A percentile compares a stretch with the other conserved stretches of the same genome.
These are phyloP conservation scores for Hypholoma sublateritium DNA, from an alignment of 768 basidiomycete species.

Conservation along the genomic window DNA sequence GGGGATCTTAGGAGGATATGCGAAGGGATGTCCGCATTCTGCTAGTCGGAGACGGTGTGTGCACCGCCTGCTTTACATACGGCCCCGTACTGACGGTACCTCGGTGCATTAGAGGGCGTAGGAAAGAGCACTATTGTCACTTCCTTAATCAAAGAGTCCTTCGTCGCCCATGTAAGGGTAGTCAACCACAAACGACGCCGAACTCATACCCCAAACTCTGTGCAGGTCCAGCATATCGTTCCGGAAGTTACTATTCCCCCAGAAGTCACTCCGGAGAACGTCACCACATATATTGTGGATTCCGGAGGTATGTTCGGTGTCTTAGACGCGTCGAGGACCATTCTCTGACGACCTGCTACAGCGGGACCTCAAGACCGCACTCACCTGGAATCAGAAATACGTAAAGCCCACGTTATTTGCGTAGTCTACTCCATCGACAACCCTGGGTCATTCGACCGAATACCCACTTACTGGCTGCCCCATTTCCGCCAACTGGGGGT, in stretches of 20 bases:
- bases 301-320: slow-evolving; percentile 73
- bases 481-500: slow-evolving; percentile 93
- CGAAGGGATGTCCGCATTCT: slow-evolving; percentile 92
- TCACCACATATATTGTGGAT: slow-evolving; percentile 97
- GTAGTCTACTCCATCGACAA: slow-evolving; percentile 98
- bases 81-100: slow-evolving; percentile 12
- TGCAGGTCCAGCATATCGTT: slow-evolving; percentile 89
- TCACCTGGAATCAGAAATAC: slow-evolving; percentile 92
- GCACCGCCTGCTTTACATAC: neutral
- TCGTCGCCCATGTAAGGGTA: slow-evolving; percentile 74
- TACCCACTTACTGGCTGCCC: slow-evolving; percentile 98
- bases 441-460: slow-evolving; percentile 93
- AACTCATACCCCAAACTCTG: neutral
- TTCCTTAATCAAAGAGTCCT: slow-evolving; percentile 94
- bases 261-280: slow-evolving; percentile 95
- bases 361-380: slow-evolving; percentile 83
- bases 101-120: slow-evolving; percentile 72
- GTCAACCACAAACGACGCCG: neutral
- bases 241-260: slow-evolving; percentile 98
- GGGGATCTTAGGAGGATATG: slow-evolving; percentile 42
- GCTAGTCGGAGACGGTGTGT: slow-evolving; percentile 94
- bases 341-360: slow-evolving; percentile 26
- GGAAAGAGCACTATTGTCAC: slow-evolving; percentile 98
- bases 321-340: slow-evolving; percentile 11
- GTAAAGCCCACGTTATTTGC: slow-evolving; percentile 97